These are phyloP conservation scores for Leccinum rimulosum DNA, from an alignment of 768 basidiomycete genomes.

Conservation along the genomic window DNA sequence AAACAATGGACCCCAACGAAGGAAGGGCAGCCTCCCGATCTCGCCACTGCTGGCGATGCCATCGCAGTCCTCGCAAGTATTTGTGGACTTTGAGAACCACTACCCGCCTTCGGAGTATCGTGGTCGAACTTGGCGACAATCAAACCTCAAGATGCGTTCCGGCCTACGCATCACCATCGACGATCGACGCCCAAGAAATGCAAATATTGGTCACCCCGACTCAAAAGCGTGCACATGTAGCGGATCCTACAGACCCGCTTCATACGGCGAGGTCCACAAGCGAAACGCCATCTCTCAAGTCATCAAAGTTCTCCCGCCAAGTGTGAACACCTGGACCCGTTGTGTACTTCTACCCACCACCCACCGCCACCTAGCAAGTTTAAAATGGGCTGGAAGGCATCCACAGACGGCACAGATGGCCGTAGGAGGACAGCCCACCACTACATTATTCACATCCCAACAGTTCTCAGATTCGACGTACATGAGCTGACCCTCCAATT, in stretches of 20 bases:
- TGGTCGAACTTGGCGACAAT: slow-evolving; percentile 26
- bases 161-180: slow-evolving; percentile 30
- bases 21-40: slow-evolving; percentile 51
- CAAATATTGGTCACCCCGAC: slow-evolving; percentile 64
- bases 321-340: slow-evolving; percentile 6
- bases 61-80: slow-evolving; percentile 27
- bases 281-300: slow-evolving; percentile 24
- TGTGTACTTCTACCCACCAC: no score
- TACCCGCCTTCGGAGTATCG: slow-evolving; percentile 28
- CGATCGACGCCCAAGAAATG: slow-evolving; percentile 65
- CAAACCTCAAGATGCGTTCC: slow-evolving; percentile 32
- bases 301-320: slow-evolving; percentile 31
- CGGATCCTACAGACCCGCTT: slow-evolving; percentile 11
- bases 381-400: slow-evolving; percentile 46
- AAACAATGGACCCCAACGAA: slow-evolving; percentile 33
- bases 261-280: slow-evolving; percentile 12
- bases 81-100: slow-evolving; percentile 24
- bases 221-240: slow-evolving; percentile 51
- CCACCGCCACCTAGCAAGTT: slow-evolving; percentile 31
- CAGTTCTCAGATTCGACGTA: slow-evolving; percentile 47
- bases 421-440: not conserved
- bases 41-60: slow-evolving; percentile 16
- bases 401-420: slow-evolving; percentile 1
- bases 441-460: slow-evolving; percentile 13
- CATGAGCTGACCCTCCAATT: slow-evolving; percentile 51